Conservation (phyloP, 2,329 filamentous ascomycete species). For the Monosporascus sp. region DNA sequence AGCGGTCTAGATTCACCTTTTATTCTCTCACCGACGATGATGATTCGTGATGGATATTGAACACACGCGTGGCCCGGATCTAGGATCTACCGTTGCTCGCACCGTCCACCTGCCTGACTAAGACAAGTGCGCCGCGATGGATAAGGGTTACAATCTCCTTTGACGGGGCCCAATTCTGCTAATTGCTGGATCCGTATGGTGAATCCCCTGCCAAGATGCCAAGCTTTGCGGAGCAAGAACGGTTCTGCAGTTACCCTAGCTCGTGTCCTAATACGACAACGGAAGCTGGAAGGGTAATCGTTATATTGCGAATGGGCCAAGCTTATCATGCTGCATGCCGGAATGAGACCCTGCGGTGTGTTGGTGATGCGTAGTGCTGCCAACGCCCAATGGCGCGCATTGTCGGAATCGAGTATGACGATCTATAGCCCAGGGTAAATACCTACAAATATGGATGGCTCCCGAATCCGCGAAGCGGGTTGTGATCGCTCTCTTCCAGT, state of each 20-base stretch:
- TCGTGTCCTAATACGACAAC: constrained; percentile 16
- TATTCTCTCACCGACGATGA: too few relatives aligned
- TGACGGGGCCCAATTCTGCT: too few relatives aligned
- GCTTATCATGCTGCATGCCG: constrained; percentile 11
- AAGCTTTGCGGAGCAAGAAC: neutral
- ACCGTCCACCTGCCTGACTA: too few relatives aligned
- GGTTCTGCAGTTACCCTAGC: neutral
- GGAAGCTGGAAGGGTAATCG: constrained; percentile 15
- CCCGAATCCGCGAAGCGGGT: constrained; percentile 3
- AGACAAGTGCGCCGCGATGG: too few relatives aligned
- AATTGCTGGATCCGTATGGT: too few relatives aligned
- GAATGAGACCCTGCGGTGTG: constrained; percentile 8
- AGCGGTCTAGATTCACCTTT: too few relatives aligned
- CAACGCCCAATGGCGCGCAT: neutral
- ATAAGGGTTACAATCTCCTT: too few relatives aligned
- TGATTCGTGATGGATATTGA: too few relatives aligned
- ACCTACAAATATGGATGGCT: constrained; percentile 16
- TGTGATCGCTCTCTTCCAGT: constrained; percentile 1
- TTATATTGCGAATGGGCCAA: constrained; percentile 5
- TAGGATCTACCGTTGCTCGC: too few relatives aligned
- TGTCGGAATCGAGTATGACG: neutral
- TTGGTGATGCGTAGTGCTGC: neutral
- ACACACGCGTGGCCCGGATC: too few relatives aligned
- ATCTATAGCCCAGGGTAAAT: neutral
- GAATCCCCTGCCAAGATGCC: neutral